phyloP scores from a whole-genome alignment of 371 early-diverging fungal species.

The Massospora cicadina region DNA sequence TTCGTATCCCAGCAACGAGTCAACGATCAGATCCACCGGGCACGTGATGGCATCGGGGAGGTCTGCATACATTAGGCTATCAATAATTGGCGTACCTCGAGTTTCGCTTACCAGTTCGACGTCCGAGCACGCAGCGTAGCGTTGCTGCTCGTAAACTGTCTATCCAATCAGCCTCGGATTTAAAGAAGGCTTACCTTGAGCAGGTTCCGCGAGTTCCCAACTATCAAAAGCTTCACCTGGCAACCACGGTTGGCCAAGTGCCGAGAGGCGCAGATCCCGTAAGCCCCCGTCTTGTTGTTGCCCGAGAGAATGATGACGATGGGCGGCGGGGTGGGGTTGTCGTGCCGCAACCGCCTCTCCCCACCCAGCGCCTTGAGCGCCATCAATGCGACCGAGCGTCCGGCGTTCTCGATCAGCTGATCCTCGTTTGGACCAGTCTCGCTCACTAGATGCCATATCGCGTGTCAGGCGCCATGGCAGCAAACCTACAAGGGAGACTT shows the following conservation, averaged over 20 bases:
- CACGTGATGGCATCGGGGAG: conserved; percentile 29
- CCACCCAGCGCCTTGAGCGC: conserved; percentile 48
- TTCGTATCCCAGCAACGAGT: conserved; percentile 47
- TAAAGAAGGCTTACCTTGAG: neutral
- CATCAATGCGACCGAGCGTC: conserved; percentile 47
- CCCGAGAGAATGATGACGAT: conserved; percentile 47
- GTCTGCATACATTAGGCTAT: conserved; percentile 17
- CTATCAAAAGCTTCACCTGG: conserved; percentile 36
- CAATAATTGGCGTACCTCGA: conserved; percentile 7
- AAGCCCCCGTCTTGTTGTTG: conserved; percentile 50
- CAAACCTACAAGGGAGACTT: conserved; percentile 11
- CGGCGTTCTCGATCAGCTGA: conserved; percentile 66
- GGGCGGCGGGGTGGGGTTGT: conserved; percentile 53
- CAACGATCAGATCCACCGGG: conserved; percentile 63
- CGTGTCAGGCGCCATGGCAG: neutral
- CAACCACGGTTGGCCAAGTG: conserved; percentile 58
- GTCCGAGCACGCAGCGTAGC: neutral
- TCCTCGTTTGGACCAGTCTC: conserved; percentile 45
- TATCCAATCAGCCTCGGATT: neutral
- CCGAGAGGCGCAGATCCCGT: conserved; percentile 44
- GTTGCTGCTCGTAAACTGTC: neutral
- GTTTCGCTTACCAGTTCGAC: neutral
- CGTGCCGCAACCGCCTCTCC: conserved; percentile 37
- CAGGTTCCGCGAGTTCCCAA: conserved; percentile 20
- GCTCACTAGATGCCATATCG: conserved; percentile 13